Evolutionary conservation across 495 filamentous ascomycete species (phyloP).

Genomic region (Usnea hakonensis): DNA sequence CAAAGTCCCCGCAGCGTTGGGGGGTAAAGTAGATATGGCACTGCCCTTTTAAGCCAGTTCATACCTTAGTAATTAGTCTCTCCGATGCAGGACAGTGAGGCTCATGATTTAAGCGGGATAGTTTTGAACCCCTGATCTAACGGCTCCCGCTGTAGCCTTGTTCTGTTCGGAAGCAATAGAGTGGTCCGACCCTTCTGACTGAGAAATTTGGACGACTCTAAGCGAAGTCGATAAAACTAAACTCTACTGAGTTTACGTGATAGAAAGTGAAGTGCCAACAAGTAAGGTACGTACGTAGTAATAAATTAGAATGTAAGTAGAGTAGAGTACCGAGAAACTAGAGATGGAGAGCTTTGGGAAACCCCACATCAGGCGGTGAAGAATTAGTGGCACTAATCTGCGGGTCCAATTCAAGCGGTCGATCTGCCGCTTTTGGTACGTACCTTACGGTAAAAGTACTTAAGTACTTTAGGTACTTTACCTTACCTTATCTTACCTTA

Average conservation of each 20-base stretch:
- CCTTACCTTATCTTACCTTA: too few relatives aligned
- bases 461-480: too few relatives aligned
- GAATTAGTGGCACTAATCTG: not conserved
- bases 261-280: too few relatives aligned
- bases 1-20: not conserved
- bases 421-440: not conserved
- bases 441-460: too few relatives aligned
- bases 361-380: not conserved
- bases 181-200: not conserved
- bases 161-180: not conserved
- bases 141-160: not conserved
- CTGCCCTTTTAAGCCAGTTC: not conserved
- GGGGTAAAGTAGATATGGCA: not conserved
- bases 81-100: conserved; percentile 1
- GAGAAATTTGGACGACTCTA: not conserved
- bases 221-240: not conserved
- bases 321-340: too few relatives aligned
- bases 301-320: too few relatives aligned
- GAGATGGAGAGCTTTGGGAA: not conserved
- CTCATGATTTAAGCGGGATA: conserved; percentile 1
- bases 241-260: not conserved
- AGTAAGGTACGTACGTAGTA: too few relatives aligned
- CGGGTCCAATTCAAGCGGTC: not conserved
- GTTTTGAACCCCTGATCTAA: conserved; percentile 5
- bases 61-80: too few relatives aligned